Base-by-base conservation (phyloP, 2,329 filamentous ascomycete species). In the Colletotrichum sojae region DNA sequence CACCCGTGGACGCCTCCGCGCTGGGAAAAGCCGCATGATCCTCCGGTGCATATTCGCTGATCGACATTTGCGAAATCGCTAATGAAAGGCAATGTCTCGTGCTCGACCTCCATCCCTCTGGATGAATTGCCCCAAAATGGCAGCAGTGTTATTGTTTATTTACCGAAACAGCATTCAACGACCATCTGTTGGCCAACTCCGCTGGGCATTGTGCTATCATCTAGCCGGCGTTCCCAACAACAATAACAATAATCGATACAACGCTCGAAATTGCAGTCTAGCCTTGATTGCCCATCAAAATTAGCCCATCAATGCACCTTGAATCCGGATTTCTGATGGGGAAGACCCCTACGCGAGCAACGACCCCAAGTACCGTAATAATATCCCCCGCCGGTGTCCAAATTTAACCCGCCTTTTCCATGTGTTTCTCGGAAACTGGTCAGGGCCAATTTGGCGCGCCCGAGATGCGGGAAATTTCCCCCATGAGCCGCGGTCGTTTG, bases 281-380 rank as follows among this genome's bases (percentile, higher is more conserved):
- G 66, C 48, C 31, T 65, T 59, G 61, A 66, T 66, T 69, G 66
- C 65, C 53, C 27, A 58, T 64, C 53, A 64, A 68, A 64, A 68
- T 68, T 65, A 64, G 48, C 60, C 31, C 54, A 68, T 68, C 46
- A 58, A 68, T 68, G 65, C 65, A 36, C 25, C 27, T 39, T 54
- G 18, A 57, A 51, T 55, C 61, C 56, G 48, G 66, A 31, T 68
- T 65, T 65, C 20, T 16, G 53, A 57, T 31, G 59, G 65, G 54
- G 22, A 6, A 55, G 31, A 54, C 43, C 66, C 66, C 61, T 59
- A 59, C 48, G 22, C n/a, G n/a, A n/a, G n/a, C n/a, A 12, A 16
- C 39, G 39, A 4, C 12, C 10, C 39, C 39, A 13, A 43, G 40
- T 13, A 43, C 31, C 31, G 31, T 8, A 36, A 36, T 36, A 36